phyloP scores from a whole-genome alignment of 2,329 filamentous ascomycete species.

The Basipetospora chlamydospora region DNA sequence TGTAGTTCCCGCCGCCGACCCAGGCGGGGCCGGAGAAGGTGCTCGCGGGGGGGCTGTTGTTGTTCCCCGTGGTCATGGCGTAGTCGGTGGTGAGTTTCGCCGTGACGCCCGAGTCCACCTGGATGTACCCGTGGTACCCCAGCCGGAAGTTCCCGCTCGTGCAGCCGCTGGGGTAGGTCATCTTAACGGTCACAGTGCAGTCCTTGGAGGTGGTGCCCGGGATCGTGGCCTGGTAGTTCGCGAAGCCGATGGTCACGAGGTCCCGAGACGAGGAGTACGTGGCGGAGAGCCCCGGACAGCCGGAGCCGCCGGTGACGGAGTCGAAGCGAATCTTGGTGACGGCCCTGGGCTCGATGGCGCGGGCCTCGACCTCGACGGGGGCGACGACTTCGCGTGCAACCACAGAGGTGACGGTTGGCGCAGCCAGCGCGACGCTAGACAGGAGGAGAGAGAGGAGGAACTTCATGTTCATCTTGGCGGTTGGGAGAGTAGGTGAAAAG shows the following conservation, averaged over 20 bases:
- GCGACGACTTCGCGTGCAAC: too few species aligned
- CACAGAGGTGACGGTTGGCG: slow-evolving; percentile 1
- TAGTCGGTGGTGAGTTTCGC: not conserved
- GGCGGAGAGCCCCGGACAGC: slow-evolving; percentile 2
- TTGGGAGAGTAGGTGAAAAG: not conserved
- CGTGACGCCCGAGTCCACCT: slow-evolving; percentile 2
- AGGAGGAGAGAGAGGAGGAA: slow-evolving; percentile 1
- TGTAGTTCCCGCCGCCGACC: not conserved
- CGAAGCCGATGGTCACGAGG: slow-evolving; percentile 5
- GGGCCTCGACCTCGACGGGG: not conserved
- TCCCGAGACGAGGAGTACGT: not conserved
- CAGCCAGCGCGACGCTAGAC: not conserved
- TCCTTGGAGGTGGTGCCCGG: not conserved
- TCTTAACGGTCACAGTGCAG: slow-evolving; percentile 1
- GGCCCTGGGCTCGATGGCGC: not conserved
- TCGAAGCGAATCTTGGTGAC: slow-evolving; percentile 1
- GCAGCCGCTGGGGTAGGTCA: slow-evolving; percentile 5
- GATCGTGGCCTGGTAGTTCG: not conserved
- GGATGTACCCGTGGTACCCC: slow-evolving; percentile 4
- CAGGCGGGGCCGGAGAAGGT: slow-evolving; percentile 1
- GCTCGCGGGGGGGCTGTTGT: not conserved
- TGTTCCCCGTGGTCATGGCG: slow-evolving; percentile 1
- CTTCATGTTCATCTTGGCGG: not conserved
- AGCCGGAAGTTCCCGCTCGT: not conserved
- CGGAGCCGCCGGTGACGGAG: slow-evolving; percentile 4